Conservation (phyloP, 2,329 filamentous ascomycete species). For the Fusarium gaditjirri region DNA sequence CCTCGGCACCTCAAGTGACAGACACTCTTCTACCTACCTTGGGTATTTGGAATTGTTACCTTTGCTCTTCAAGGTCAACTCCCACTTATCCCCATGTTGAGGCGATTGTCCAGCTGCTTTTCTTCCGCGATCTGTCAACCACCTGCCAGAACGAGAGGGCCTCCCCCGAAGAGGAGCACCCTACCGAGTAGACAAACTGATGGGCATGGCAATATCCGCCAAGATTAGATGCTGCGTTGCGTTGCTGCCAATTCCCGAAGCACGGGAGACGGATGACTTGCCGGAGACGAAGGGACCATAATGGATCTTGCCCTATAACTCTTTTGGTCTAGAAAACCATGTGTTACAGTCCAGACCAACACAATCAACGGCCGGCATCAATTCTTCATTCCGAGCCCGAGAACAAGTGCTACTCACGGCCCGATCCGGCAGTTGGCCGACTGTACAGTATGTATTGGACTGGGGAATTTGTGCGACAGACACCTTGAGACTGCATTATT, state of each 20-base stretch:
- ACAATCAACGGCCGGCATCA: conserved; percentile 2
- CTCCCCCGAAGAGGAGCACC: conserved; percentile 2
- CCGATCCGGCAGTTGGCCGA: conserved; percentile 23
- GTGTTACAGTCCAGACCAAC: background rate
- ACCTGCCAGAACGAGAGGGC: conserved; percentile 26
- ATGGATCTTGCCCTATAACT: conserved; percentile 1
- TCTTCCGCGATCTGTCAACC: conserved; percentile 3
- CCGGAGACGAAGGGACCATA: conserved; percentile 1
- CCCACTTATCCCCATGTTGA: conserved; percentile 4
- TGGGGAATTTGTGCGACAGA: background rate
- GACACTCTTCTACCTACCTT: background rate
- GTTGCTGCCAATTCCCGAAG: conserved; percentile 5
- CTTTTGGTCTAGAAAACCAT: background rate
- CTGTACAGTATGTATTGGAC: background rate
- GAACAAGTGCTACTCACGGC: background rate
- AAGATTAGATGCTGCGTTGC: background rate
- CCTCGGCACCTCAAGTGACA: background rate
- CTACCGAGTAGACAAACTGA: background rate
- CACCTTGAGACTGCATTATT: background rate
- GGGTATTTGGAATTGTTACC: conserved; percentile 5
- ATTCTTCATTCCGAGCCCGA: conserved; percentile 13
- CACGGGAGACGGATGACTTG: background rate
- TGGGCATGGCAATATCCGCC: background rate
- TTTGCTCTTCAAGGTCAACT: background rate
- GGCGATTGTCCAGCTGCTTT: conserved; percentile 3